These are phyloP conservation scores for Aspergillus puulaauensis DNA, from an alignment of 2,329 filamentous ascomycete species.

Conservation along the genomic window DNA sequence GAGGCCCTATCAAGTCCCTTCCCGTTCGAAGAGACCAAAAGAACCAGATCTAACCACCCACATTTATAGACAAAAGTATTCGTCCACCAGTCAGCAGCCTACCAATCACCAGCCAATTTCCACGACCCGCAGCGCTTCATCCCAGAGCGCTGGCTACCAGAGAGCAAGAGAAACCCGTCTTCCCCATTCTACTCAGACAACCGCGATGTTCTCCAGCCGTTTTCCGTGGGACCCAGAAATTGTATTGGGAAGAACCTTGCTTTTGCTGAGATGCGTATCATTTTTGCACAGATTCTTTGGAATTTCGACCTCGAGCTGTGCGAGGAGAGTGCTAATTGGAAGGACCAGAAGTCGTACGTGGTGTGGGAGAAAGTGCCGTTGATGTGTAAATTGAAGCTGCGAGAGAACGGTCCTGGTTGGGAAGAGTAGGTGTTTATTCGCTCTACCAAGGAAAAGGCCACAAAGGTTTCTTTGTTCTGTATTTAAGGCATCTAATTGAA, in stretches of 20 bases:
- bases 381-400: neutral
- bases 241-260: neutral
- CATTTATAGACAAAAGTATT: slow-evolving; percentile 22
- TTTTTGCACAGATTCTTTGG: neutral
- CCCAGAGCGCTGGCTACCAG: slow-evolving; percentile 30
- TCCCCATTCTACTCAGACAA: neutral
- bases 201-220: neutral
- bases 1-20: neutral
- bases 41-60: neutral
- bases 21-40: too few relatives aligned
- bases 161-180: neutral
- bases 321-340: neutral
- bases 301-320: neutral
- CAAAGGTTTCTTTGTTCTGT: too few relatives aligned
- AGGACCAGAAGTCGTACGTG: neutral
- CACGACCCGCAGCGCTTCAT: slow-evolving; percentile 22
- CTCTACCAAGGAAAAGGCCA: too few relatives aligned
- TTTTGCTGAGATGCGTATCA: neutral
- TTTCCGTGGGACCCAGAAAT: neutral
- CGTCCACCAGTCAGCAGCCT: slow-evolving; percentile 25
- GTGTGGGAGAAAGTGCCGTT: neutral
- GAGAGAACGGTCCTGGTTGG: neutral
- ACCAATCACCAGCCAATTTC: slow-evolving; percentile 23
- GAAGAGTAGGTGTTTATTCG: neutral
- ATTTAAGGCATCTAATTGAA: too few relatives aligned